Conservation (phyloP, 345 rosid genomes). For the Physaria fendleri region DNA sequence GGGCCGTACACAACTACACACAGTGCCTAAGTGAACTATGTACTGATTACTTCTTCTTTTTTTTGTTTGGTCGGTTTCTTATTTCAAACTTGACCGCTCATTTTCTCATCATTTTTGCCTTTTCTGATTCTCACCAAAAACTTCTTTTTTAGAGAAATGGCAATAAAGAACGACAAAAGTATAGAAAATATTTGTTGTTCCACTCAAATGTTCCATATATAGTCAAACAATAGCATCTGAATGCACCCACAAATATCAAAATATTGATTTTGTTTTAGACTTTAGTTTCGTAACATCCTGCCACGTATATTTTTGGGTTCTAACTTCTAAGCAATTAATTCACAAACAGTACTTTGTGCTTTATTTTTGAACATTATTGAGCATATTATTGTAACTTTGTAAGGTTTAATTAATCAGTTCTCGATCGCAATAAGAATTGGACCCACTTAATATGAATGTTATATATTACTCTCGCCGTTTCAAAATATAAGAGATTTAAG, state of each 20-base stretch:
- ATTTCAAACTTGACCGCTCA: conserved; percentile 14
- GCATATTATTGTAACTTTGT: background rate
- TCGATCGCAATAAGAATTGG: background rate
- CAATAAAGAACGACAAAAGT: background rate
- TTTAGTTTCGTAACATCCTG: background rate
- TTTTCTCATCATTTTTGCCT: conserved; percentile 17
- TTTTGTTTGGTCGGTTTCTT: no score
- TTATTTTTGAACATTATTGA: conserved; percentile 8
- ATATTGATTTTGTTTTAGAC: background rate
- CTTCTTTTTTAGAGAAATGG: background rate
- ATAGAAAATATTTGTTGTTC: background rate
- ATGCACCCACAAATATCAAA: background rate
- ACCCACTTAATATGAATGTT: conserved; percentile 4
- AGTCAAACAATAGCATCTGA: conserved; percentile 17
- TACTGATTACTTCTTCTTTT: conserved; percentile 5
- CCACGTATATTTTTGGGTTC: background rate
- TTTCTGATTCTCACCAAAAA: background rate
- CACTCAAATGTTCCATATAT: conserved; percentile 8
- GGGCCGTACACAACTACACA: conserved; percentile 5
- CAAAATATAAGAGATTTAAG: no score
- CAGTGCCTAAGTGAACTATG: conserved; percentile 1
- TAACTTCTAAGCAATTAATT: background rate
- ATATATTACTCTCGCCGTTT: background rate
- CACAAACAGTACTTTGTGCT: background rate
- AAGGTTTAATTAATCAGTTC: background rate